Base-by-base conservation (phyloP, 768 basidiomycete genomes). In the Suillus ampliporus region DNA sequence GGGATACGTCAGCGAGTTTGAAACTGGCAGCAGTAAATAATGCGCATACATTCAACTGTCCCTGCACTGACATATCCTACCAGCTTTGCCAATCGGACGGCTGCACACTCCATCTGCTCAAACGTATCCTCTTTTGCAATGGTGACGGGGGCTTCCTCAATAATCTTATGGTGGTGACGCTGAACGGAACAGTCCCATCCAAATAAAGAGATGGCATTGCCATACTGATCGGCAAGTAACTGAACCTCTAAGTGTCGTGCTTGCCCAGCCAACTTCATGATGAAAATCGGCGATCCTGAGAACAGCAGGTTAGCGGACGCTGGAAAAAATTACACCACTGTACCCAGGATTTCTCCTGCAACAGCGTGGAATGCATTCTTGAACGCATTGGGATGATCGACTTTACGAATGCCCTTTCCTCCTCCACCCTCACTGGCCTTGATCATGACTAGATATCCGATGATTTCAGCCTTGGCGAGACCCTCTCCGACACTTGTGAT, bases 101-200 rank as follows among this genome's bases (percentile, higher is more conserved):
- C 97, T 15, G 97, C 96, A 65, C 95, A 93, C 73, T 99, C 97
- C 97, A 99, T 99, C 77, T 95, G 81, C 75, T 96, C 95, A 69
- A 99, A 99, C 8, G 86, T 95, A 21, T 92, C 89, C 47, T 90
- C 89, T 65, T 89, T 89, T 9, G 97, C 97, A 67, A 99, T 99
- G 5, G 97, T 99, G 40, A 99, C 97, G 10, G 97, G 97, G 3
- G 97, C 97, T 77, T 99, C 97, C 78, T 99, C 97, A 65, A 99
- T 99, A 69, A 99, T 99, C 82, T 99, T 99, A 77, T 99, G 97
- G 77, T 99, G 97, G 60, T 97, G 92, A 69, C 97, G 91, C 77
- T 99, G 97, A 52, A 99, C 97, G 61, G 97, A 99, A 76, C 97
- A 99, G 76, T 99, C 97, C 70, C 97, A 96, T 71, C 97, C 97